A percentile compares a stretch with the other conserved stretches of the same genome.
These are phyloP conservation scores for Paracorniculantispora psalliotae DNA, from an alignment of 2,329 filamentous ascomycete species.

Conservation along the genomic window DNA sequence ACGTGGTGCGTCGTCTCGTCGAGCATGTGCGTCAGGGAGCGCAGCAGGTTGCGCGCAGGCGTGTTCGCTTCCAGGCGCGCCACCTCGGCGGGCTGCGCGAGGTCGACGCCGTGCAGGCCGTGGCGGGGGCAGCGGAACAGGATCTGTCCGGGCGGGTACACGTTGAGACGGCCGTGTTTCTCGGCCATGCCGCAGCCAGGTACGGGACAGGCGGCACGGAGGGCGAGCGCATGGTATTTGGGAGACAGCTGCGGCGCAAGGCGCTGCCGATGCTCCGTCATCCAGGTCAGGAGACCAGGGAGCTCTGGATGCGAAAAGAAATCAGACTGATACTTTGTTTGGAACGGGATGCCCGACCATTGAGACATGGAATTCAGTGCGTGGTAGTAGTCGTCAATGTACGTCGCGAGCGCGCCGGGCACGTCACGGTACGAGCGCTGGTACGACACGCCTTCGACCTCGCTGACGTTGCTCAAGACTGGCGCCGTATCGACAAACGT, in stretches of 20 bases:
- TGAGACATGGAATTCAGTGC: neutral
- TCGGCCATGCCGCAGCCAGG: neutral
- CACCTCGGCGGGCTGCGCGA: slow-evolving; percentile 1
- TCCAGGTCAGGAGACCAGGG: neutral
- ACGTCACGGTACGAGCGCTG: neutral
- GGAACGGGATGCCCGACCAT: neutral
- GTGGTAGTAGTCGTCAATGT: neutral
- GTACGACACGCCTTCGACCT: neutral
- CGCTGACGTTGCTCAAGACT: too few species aligned
- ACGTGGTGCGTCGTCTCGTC: slow-evolving; percentile 10
- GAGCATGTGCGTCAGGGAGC: slow-evolving; percentile 12
- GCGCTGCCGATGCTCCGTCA: neutral
- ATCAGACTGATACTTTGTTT: neutral
- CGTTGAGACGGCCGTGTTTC: neutral
- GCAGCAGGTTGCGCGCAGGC: slow-evolving; percentile 13
- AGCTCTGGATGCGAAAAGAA: neutral
- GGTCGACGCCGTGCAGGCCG: neutral
- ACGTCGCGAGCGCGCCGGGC: neutral
- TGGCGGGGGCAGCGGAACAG: neutral
- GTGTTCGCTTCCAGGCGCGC: slow-evolving; percentile 12
- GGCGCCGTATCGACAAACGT: slow-evolving; percentile 2
- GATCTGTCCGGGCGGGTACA: neutral
- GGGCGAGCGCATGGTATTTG: neutral
- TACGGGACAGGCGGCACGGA: neutral
- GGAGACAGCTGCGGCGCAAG: neutral